A percentile compares a stretch with the other conserved stretches of the same genome.
Evolutionary conservation across 2,329 filamentous ascomycete genomes (phyloP).

Genomic region (Neopestalotiopsis rosae): DNA sequence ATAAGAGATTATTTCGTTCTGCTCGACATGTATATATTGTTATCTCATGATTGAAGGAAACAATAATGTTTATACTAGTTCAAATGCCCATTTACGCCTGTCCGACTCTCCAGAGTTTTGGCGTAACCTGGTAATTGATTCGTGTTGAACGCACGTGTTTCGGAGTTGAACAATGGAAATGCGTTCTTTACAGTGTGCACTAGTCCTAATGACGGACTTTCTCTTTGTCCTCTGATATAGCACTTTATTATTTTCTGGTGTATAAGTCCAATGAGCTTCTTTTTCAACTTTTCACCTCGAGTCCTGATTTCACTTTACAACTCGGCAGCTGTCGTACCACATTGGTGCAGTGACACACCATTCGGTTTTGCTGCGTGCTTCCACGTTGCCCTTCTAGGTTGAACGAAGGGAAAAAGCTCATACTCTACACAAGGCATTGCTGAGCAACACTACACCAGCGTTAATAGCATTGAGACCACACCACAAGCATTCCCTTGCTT

Average conservation of each 20-base stretch:
- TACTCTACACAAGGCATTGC: conserved; percentile 19
- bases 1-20: too few species aligned
- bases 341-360: conserved; percentile 9
- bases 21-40: too few species aligned
- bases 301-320: too few species aligned
- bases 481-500: conserved; percentile 60
- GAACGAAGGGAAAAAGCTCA: too few species aligned
- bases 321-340: background rate
- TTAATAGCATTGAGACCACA: conserved; percentile 58
- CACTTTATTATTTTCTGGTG: background rate
- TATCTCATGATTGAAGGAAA: conserved; percentile 11
- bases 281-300: too few species aligned
- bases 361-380: background rate
- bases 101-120: conserved; percentile 15
- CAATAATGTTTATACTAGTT: conserved; percentile 36
- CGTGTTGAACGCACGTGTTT: conserved; percentile 25
- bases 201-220: background rate
- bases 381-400: conserved; percentile 15
- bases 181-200: conserved; percentile 3
- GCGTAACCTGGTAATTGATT: conserved; percentile 13
- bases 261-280: too few species aligned
- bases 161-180: conserved; percentile 17
- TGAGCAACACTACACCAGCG: conserved; percentile 41
- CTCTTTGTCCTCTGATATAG: conserved; percentile 19
- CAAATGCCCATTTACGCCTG: conserved; percentile 17